phyloP scores from a whole-genome alignment of 169 alveolate genomes.

The Plasmodium inui region DNA sequence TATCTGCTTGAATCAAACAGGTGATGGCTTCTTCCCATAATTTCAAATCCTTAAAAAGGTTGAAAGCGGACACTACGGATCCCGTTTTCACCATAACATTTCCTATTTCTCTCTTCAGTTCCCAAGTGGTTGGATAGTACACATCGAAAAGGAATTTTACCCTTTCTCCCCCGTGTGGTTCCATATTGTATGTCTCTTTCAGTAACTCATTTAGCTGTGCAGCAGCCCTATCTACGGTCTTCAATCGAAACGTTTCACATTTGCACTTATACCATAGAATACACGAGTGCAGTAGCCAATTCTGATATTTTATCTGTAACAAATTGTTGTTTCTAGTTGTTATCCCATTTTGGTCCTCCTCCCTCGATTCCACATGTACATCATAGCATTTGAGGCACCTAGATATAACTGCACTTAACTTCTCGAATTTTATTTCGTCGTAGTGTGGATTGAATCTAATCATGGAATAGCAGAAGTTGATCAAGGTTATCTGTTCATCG shows the following conservation, averaged over 20 bases:
- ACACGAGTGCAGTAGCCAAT: constrained; percentile 79
- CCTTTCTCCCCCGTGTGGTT: constrained; percentile 71
- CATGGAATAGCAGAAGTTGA: constrained; percentile 77
- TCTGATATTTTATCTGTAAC: constrained; percentile 59
- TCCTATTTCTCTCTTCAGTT: constrained; percentile 81
- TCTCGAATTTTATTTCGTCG: constrained; percentile 83
- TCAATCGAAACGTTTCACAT: constrained; percentile 79
- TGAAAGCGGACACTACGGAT: constrained; percentile 80
- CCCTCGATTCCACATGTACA: background rate
- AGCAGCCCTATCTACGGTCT: constrained; percentile 83
- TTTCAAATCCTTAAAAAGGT: constrained; percentile 82
- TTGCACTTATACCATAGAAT: constrained; percentile 84
- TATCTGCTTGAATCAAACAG: constrained; percentile 81
- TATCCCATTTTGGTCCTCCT: background rate
- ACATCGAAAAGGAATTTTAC: constrained; percentile 79
- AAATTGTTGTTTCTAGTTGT: constrained; percentile 6
- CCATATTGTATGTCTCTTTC: constrained; percentile 73
- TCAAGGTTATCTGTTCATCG: constrained; percentile 79
- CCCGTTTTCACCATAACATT: constrained; percentile 81
- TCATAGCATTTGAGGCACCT: constrained; percentile 77
- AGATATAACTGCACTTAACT: constrained; percentile 79
- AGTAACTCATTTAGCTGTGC: constrained; percentile 81
- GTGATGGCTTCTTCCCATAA: constrained; percentile 87
- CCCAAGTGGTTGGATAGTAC: constrained; percentile 82
- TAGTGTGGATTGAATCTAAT: constrained; percentile 76